These are phyloP conservation scores for Chrysoporthe deuterocubensis DNA, from an alignment of 2,329 filamentous ascomycete species.

Conservation along the genomic window DNA sequence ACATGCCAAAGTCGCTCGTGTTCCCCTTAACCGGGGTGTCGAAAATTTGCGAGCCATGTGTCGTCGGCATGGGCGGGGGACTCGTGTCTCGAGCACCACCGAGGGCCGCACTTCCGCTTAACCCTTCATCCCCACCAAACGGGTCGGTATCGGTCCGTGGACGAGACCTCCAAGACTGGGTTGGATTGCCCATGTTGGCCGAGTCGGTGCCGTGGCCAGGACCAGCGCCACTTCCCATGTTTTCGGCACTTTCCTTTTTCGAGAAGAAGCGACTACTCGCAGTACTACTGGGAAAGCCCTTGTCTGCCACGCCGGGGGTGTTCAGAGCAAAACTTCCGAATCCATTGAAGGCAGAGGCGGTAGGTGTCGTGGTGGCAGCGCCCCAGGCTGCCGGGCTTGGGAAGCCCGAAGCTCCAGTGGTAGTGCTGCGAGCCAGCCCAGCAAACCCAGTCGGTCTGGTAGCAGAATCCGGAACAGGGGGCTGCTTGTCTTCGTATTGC, in stretches of 20 bases:
- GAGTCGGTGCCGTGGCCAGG: constrained; percentile 39
- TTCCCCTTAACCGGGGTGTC: constrained; percentile 61
- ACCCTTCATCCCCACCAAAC: constrained; percentile 67
- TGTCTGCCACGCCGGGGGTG: constrained; percentile 65
- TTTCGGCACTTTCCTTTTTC: constrained; percentile 72
- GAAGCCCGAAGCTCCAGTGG: constrained; percentile 51
- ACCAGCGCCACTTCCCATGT: constrained; percentile 56
- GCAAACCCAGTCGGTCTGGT: constrained; percentile 46
- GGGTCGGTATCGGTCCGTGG: constrained; percentile 76
- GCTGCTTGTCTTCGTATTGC: constrained; percentile 50
- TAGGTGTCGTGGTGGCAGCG: constrained; percentile 61
- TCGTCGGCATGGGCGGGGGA: constrained; percentile 40
- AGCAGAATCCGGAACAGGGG: constrained; percentile 36
- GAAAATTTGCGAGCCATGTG: constrained; percentile 40
- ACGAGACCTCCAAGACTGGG: constrained; percentile 60
- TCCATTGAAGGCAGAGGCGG: constrained; percentile 75
- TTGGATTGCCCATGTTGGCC: constrained; percentile 44
- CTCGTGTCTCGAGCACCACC: constrained; percentile 76
- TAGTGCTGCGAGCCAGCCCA: constrained; percentile 58
- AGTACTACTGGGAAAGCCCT: constrained; percentile 71
- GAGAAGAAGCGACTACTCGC: constrained; percentile 63
- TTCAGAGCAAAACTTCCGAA: constrained; percentile 89
- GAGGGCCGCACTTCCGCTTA: constrained; percentile 72
- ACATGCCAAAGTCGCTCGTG: constrained; percentile 65
- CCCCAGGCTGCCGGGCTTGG: constrained; percentile 51